Conservation (phyloP, 805 yeast species). For the Yamadazyma ubonensis region DNA sequence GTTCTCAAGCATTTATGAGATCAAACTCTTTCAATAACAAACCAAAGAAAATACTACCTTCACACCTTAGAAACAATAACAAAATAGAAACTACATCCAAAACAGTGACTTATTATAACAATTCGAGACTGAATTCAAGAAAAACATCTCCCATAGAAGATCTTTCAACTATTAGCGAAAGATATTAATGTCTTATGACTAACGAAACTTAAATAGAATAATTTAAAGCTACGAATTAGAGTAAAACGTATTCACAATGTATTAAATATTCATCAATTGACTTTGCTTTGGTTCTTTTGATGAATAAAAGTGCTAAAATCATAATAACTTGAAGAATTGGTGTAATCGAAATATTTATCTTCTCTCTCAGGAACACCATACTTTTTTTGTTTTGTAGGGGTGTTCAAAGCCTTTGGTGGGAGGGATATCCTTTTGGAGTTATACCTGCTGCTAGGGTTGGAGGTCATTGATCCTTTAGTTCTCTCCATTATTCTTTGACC, state of each 20-base stretch:
- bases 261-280: slow-evolving; percentile 3
- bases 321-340: slow-evolving; percentile 22
- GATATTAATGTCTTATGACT: slow-evolving; percentile 4
- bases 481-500: slow-evolving; percentile 10
- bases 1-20: slow-evolving; percentile 19
- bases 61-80: slow-evolving; percentile 17
- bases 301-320: slow-evolving; percentile 40
- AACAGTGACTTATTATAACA: slow-evolving; percentile 42
- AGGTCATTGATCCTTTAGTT: slow-evolving; percentile 7
- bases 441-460: slow-evolving; percentile 18
- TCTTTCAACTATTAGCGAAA: slow-evolving; percentile 9
- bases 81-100: slow-evolving; percentile 37
- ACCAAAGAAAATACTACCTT: slow-evolving; percentile 30
- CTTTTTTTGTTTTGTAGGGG: background rate
- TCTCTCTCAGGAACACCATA: slow-evolving; percentile 9
- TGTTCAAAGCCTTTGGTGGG: slow-evolving; percentile 4
- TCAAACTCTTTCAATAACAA: slow-evolving; percentile 41
- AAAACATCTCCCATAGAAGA: slow-evolving; percentile 7
- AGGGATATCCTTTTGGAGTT: slow-evolving; percentile 15
- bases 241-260: background rate
- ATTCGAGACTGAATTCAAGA: background rate
- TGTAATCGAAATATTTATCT: slow-evolving; percentile 36
- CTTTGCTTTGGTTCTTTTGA: slow-evolving; percentile 18
- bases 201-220: background rate
- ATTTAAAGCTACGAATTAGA: background rate